Base-by-base conservation (phyloP, 2,329 filamentous ascomycete genomes). In the Penicillium sp. region DNA sequence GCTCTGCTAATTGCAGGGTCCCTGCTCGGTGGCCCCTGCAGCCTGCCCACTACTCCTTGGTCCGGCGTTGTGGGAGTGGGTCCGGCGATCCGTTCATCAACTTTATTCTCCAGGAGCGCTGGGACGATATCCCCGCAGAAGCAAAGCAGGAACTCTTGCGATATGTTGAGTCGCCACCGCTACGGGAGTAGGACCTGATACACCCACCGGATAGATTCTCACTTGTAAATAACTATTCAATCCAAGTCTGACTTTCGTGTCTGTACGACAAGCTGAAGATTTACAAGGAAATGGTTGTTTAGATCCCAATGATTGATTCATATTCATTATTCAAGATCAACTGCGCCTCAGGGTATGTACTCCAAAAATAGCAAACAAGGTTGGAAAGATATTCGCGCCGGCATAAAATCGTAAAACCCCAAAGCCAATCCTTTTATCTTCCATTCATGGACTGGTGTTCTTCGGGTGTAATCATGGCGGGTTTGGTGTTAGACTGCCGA, bases 31-130 rank as follows among this genome's bases (percentile, higher is more conserved):
- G 74, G 74, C 74, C 73, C 2, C 59, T 73, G 10, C 59, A 61
- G n/a, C 51, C 56, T 13, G 63, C 55, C 5, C 68, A 74, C 58
- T 75, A 73, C 54, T 59, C 60, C 10, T 56, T 66, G 2, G 70
- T 71, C 13, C 54, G 70, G 43, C 66, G 67, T 24, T 64, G 61
- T 61, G 69, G 67, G 2, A 59, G 59, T 31, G 58, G 58, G 16
- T 14, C 50, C 21, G 60, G 65, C 32, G 73, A 76, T 67, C 71
- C 69, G 3, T 75, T 77, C 58, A 57, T 71, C 11, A 56, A 21
- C 44, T 39, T 68, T 14, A 57, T 77, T 49, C 63, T 73, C 32
- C 49, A 68, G 34, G 54, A 71, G 31, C 54, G 72, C 14, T 74
- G 72, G 69, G 57, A 64, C 31, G 66, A 70, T 27, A 60, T 74